Base-by-base conservation (phyloP, 768 basidiomycete genomes). In the Sporobolomyces roseus region DNA sequence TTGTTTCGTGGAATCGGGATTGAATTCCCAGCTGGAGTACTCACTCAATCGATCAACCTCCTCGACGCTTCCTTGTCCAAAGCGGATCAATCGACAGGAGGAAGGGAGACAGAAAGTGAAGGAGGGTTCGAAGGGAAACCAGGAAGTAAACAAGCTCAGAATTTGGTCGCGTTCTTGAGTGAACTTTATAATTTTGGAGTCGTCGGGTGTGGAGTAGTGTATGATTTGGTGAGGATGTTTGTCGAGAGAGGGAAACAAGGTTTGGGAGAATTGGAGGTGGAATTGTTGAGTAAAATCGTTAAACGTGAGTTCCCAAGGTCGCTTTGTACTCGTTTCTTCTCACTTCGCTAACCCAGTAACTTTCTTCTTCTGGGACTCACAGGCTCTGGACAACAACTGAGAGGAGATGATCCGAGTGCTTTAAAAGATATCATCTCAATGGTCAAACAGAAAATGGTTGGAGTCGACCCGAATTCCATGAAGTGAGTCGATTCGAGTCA, bases 141-240 rank as follows among this genome's bases (percentile, higher is more conserved):
- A 2, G 77, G 80, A 9, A 90, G 91, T 35, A 99, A 98, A 79
- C 91, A 94, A 76, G 87, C 87, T 72, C 86, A 88, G 14, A 98
- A 99, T 77, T 80, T 99, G 38, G 83, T 94, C 48, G 85, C 90
- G 1, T 83, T 98, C 29, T 79, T 97, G 27, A 89, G 91, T 3
- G 93, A 97, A 77, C 81, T 99, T 25, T 98, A 97, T 81, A 97
- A 97, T 77, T 93, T 97, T 77, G 90, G 92, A 79, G 90, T 97
- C 29, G 84, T 98, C 61, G 90, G 90, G 4, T 91, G 87, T 64
- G 80, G 88, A 16, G 82, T 98, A n/a, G 80, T 97, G 53, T 98
- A 92, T 79, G 96, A 97, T 76, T 78, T 97, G 54, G 87, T 98
- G 71, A 86, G 89, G 12, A 81, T 83, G 19, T 83, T 98, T 52